Evolutionary conservation across 768 basidiomycete genomes (phyloP).

Genomic region (Tricholoma hemisulphureum): DNA sequence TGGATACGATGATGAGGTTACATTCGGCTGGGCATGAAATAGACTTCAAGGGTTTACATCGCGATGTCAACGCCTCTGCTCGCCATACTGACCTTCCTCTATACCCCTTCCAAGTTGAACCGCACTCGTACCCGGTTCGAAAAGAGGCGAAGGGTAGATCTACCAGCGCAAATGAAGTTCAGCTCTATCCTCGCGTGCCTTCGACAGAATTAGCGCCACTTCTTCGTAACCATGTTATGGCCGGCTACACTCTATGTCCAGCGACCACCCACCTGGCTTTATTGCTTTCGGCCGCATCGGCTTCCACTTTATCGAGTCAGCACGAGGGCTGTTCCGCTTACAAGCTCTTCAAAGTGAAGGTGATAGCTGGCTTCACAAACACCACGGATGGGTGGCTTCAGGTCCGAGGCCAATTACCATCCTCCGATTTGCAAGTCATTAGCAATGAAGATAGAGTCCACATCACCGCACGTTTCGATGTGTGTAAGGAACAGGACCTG

Average conservation of each 20-base stretch:
- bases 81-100: conserved; percentile 2
- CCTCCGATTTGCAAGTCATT: neutral
- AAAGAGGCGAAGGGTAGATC: neutral
- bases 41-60: neutral
- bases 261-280: too few relatives aligned
- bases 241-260: too few relatives aligned
- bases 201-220: conserved; percentile 1
- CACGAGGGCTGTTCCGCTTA: too few relatives aligned
- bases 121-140: conserved; percentile 4
- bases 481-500: neutral
- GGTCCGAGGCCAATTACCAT: neutral
- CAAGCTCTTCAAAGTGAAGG: neutral
- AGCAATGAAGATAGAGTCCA: conserved; percentile 1
- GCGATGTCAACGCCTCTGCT: conserved; percentile 1
- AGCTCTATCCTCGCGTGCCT: neutral
- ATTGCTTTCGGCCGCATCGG: too few relatives aligned
- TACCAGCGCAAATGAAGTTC: neutral
- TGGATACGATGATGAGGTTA: conserved; percentile 1
- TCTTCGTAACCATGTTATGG: too few relatives aligned
- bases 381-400: neutral
- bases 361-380: conserved; percentile 1
- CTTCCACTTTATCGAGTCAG: too few relatives aligned
- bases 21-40: neutral
- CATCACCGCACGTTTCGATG: neutral
- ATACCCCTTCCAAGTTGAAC: conserved; percentile 3